phyloP scores from a whole-genome alignment of 176 grass and related monocot species.

The Dactylis glomerata region DNA sequence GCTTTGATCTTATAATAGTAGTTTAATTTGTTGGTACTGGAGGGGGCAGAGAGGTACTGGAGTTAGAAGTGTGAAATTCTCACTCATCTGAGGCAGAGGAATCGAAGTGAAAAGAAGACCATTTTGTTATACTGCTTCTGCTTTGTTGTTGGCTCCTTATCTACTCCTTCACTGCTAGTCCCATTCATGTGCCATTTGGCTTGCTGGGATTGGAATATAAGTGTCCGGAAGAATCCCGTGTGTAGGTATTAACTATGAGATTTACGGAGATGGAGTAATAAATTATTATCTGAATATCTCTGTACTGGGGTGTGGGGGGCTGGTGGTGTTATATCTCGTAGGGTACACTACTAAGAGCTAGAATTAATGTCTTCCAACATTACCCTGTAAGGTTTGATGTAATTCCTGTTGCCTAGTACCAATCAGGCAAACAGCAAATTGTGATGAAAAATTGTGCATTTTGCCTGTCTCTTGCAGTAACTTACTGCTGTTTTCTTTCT shows the following conservation, averaged over 20 bases:
- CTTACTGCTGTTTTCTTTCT: neutral
- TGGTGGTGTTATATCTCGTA: neutral
- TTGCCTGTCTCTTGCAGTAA: neutral
- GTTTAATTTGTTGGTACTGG: neutral
- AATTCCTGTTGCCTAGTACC: neutral
- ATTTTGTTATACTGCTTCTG: neutral
- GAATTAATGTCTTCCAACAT: neutral
- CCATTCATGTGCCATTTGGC: neutral
- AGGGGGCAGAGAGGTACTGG: neutral
- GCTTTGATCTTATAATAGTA: neutral
- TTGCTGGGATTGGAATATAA: constrained; percentile 5
- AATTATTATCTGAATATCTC: neutral
- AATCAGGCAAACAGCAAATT: neutral
- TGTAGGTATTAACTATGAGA: neutral
- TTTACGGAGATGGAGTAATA: neutral
- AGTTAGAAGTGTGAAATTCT: neutral
- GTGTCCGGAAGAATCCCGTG: neutral
- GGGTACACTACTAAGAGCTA: neutral
- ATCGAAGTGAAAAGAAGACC: neutral
- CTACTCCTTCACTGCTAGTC: neutral
- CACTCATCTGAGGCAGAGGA: neutral
- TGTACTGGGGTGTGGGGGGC: neutral
- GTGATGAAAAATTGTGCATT: neutral
- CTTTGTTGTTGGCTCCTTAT: constrained; percentile 24
- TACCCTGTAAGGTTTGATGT: neutral